Evolutionary conservation across 106 monocot species (phyloP), one percentile per base, ranked within the genome.

Genomic region (Dactylorhiza incarnata): DNA sequence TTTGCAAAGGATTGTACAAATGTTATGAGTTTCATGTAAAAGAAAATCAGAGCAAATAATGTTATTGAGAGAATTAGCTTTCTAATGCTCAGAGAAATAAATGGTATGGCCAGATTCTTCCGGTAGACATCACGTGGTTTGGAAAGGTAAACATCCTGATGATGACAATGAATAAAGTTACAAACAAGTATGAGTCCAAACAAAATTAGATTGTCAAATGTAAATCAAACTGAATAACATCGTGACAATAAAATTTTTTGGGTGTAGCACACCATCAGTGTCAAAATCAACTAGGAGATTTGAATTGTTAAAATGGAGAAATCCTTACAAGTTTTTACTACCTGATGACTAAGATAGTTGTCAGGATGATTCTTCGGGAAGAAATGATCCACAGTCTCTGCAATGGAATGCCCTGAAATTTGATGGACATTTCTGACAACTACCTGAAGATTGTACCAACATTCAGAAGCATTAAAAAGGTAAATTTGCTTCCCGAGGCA

Each of bases 261-360:
- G 19, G 26, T 15, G 14, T 24, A 1, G 62, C 51, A 17, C 19
- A 43, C 15, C 44, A 49, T 61, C 25, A 23, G 25, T 9, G 24
- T 75, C 53, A 43, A n/a, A 43, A 78, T 13, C 3, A 17, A 45
- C 29, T 49, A 44, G 52, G 44, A 61, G 15, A 70, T 55, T 49
- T 10, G 54, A 7, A n/a, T 48, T 24, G 17, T 51, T 26, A 22
- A 48, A 54, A 58, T 45, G 11, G 24, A 72, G 3, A 55, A 37
- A 37, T 73, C 14, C 22, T 71, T 46, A 16, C 1, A 9, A 20
- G 5, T 46, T 8, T 15, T 49, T 37, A 73, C 11, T 81, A 95
- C 97, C 97, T 97, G 97, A 47, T 99, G 94, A 43, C 91, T 79
- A 55, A 99, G 85, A 81, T 99, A 99, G 73, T 99, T 94, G 10